Evolutionary conservation across 345 rosid genomes (phyloP).

Genomic region (Brassica napus): Da-Ae NC_063449.1:47098001-47098500

Average conservation of each 20-base stretch:
- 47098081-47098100: conserved; percentile 8
- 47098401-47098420: conserved; percentile 2
- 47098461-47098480: conserved; percentile 80
- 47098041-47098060: conserved; percentile 51
- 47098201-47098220: conserved; percentile 29
- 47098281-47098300: conserved; percentile 59
- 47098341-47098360: conserved; percentile 58
- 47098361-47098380: conserved; percentile 26
- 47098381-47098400: conserved; percentile 15
- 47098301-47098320: conserved; percentile 53
- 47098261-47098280: conserved; percentile 52
- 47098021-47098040: conserved; percentile 57
- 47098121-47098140: background rate
- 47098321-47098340: conserved; percentile 57
- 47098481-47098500: conserved; percentile 79
- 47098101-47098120: background rate
- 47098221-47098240: conserved; percentile 3
- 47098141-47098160: background rate
- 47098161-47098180: conserved; percentile 9
- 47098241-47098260: conserved; percentile 74
- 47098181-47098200: conserved; percentile 48
- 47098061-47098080: conserved; percentile 40
- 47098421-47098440: conserved; percentile 63
- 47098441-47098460: conserved; percentile 58
- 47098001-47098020: conserved; percentile 63